Evolutionary conservation across 2,329 filamentous ascomycete genomes (phyloP).

Genomic region (Trichophyton rubrum): DNA sequence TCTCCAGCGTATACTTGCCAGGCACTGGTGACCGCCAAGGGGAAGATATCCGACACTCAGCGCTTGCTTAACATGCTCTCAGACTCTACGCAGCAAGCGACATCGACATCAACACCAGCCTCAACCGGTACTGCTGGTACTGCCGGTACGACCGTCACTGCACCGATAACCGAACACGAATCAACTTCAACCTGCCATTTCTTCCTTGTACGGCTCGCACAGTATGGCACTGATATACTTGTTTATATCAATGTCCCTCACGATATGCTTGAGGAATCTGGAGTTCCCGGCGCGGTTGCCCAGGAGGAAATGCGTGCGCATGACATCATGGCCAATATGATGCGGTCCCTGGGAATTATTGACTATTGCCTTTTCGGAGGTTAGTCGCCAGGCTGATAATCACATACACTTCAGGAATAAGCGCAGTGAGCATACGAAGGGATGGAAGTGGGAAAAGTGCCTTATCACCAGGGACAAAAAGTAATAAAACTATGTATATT

Average conservation of each 20-base stretch:
- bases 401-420: background rate
- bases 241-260: slow-evolving; percentile 83
- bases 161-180: slow-evolving; percentile 2
- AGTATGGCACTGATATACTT: slow-evolving; percentile 65
- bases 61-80: background rate
- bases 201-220: slow-evolving; percentile 62
- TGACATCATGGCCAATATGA: slow-evolving; percentile 38
- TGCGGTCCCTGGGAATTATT: slow-evolving; percentile 62
- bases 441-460: background rate
- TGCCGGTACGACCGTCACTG: background rate
- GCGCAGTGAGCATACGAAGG: background rate
- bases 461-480: background rate
- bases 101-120: no score
- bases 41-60: background rate
- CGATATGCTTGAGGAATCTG: slow-evolving; percentile 57
- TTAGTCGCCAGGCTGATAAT: background rate
- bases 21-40: slow-evolving; percentile 12
- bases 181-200: slow-evolving; percentile 51
- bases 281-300: slow-evolving; percentile 54
- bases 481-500: background rate
- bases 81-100: slow-evolving; percentile 3
- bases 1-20: slow-evolving; percentile 11
- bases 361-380: slow-evolving; percentile 33
- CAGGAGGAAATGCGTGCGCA: slow-evolving; percentile 47
- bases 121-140: no score